Evolutionary conservation across 2,329 filamentous ascomycete genomes (phyloP), one percentile per base, ranked within the genome.

Genomic region (Nemania abortiva): DNA sequence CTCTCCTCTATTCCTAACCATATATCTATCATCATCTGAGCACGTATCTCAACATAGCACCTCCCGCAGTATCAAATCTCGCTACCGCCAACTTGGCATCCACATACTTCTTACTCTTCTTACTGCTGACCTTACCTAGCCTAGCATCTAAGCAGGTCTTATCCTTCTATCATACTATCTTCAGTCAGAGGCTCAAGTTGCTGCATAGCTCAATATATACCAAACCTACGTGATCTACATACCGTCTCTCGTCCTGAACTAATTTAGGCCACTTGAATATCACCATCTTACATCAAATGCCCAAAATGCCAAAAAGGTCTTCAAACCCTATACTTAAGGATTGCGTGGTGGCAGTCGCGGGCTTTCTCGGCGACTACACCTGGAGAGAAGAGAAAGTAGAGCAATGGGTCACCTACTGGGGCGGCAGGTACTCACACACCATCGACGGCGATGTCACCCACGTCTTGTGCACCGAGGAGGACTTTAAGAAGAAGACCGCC

Each of bases 391-490:
- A 86, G 0, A 87, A 92, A 50, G 84, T 96, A 42, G 84, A 84
- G 42, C 82, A 83, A 47, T 97, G 93, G 92, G 85, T 93, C 10
- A 81, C 82, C 3, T 76, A 83, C 3, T 88, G 91, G 66, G 89
- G 88, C 6, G 94, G 92, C 1, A 78, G 66, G 1, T 91, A 89
- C 76, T 80, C 82, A 0, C 77, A 82, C 0, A 80, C 83, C 0
- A 80, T 93, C 20, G 83, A 83, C 29, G 77, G 83, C 0, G 74
- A 82, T 0, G 88, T 91, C 10, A 97, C 94, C 0, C 94, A 97
- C 79, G 81, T 97, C 0, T 84, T 97, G 24, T 88, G 89, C 63
- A 89, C 88, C 0, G 82, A 86, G 58, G 84, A 89, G 39, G 87
- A 90, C 18, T 94, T 89, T 79, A 85, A 86, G 70, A 79, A 83